Evolutionary conservation across 2,329 filamentous ascomycete genomes (phyloP).

Genomic region (Ophiostoma novo-ulmi): DNA sequence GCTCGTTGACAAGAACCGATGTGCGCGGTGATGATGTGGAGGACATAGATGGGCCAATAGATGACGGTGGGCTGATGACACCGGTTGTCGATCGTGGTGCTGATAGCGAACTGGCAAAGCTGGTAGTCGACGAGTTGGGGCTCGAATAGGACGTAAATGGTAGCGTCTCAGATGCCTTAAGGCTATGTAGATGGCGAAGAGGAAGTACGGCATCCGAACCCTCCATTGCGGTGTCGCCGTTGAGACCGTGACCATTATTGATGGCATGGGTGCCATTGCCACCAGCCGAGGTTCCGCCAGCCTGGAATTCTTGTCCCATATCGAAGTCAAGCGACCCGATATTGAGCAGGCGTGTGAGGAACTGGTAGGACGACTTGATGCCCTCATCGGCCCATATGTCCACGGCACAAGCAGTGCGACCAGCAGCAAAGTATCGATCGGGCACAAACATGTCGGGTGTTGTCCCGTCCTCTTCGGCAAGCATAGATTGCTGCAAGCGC

Average conservation of each 20-base stretch:
- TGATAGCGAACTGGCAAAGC: conserved; percentile 27
- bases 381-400: conserved; percentile 31
- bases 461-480: conserved; percentile 30
- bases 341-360: conserved; percentile 31
- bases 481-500: conserved; percentile 31
- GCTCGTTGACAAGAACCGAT: conserved; percentile 24
- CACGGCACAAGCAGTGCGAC: conserved; percentile 30
- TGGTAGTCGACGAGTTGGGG: conserved; percentile 27
- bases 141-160: conserved; percentile 25
- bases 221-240: conserved; percentile 22
- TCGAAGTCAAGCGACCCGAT: conserved; percentile 34
- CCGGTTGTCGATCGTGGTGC: conserved; percentile 22
- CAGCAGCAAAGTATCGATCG: conserved; percentile 31
- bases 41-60: conserved; percentile 21
- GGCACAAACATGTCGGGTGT: conserved; percentile 28
- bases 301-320: conserved; percentile 19
- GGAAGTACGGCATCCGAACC: conserved; percentile 19
- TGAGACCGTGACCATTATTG: neutral
- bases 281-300: conserved; percentile 7
- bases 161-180: conserved; percentile 9
- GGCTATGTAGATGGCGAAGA: conserved; percentile 12
- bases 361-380: conserved; percentile 33
- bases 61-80: conserved; percentile 20
- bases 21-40: conserved; percentile 26
- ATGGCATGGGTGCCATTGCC: neutral